Percentiles rank a stretch among this genome's conserved stretches.
Conservation (phyloP, 257 asterid species). For the Lycium ferocissimum region DNA sequence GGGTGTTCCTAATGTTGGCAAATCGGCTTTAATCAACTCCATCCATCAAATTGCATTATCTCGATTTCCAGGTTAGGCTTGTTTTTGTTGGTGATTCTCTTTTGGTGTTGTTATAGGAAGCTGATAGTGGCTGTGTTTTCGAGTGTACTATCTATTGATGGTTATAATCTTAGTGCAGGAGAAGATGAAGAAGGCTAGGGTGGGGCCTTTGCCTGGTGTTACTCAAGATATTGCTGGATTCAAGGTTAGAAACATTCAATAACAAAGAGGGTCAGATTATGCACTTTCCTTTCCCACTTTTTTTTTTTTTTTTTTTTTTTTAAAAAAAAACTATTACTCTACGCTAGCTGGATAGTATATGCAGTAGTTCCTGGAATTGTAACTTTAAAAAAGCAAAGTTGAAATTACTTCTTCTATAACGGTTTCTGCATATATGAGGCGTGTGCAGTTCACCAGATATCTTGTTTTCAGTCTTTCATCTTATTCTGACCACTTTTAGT, state of each 20-base stretch:
- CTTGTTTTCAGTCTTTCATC: not conserved
- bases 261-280: not conserved
- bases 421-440: not conserved
- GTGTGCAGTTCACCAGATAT: no score
- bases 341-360: not conserved
- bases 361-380: not conserved
- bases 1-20: constrained; percentile 98
- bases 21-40: constrained; percentile 86
- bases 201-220: constrained; percentile 98
- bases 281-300: not conserved
- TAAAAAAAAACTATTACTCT: not conserved
- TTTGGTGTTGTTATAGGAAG: not conserved
- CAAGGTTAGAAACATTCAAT: constrained; percentile 56
- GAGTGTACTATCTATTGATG: constrained; percentile 32
- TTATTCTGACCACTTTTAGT: no score
- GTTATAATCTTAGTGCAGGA: constrained; percentile 76
- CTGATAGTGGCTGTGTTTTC: not conserved
- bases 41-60: constrained; percentile 80
- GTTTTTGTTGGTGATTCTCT: not conserved
- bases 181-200: constrained; percentile 86
- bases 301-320: no score
- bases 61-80: constrained; percentile 79
- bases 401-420: not conserved
- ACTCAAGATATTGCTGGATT: constrained; percentile 99
- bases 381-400: not conserved